Percentiles rank a stretch among this genome's conserved stretches.
Evolutionary conservation across 2,329 filamentous ascomycete species (phyloP).

Genomic region (Lecanosticta acicola): DNA sequence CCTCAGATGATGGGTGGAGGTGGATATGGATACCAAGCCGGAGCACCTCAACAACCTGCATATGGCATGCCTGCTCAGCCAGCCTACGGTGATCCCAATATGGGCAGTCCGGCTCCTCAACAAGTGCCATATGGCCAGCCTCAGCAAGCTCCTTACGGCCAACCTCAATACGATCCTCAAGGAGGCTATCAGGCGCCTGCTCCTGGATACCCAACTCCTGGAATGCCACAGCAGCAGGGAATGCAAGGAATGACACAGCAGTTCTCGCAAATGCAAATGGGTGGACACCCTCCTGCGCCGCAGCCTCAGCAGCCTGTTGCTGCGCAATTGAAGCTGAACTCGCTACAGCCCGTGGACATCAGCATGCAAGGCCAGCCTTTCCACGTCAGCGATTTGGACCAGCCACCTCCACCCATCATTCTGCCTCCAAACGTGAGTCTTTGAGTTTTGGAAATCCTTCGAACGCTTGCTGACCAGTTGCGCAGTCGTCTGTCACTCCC

Average conservation of each 20-base stretch:
- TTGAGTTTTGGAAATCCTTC: neutral
- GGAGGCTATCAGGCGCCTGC: constrained; percentile 61
- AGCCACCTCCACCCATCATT: constrained; percentile 84
- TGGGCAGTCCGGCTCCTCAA: constrained; percentile 16
- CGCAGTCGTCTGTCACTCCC: constrained; percentile 78
- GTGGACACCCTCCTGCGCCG: constrained; percentile 42
- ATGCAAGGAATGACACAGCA: constrained; percentile 58
- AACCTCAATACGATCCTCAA: constrained; percentile 29
- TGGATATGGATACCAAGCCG: constrained; percentile 28
- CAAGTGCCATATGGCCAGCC: constrained; percentile 35
- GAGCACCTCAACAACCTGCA: constrained; percentile 24
- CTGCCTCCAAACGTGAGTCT: constrained; percentile 80
- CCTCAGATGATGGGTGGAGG: constrained; percentile 19
- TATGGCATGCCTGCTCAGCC: constrained; percentile 32
- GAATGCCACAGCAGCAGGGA: constrained; percentile 22
- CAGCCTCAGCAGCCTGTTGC: constrained; percentile 46
- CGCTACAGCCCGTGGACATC: constrained; percentile 86
- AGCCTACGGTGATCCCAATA: constrained; percentile 23
- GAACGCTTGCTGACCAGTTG: neutral
- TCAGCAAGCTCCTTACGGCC: constrained; percentile 35
- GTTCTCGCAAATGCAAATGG: constrained; percentile 71
- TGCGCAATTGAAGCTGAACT: constrained; percentile 60
- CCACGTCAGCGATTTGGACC: constrained; percentile 85
- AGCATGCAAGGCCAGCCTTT: constrained; percentile 73
- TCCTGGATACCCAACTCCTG: constrained; percentile 18